Percentiles rank a stretch among this genome's conserved stretches.
Evolutionary conservation across 805 yeast species (phyloP).

Genomic region (Lipomyces sp.): DNA sequence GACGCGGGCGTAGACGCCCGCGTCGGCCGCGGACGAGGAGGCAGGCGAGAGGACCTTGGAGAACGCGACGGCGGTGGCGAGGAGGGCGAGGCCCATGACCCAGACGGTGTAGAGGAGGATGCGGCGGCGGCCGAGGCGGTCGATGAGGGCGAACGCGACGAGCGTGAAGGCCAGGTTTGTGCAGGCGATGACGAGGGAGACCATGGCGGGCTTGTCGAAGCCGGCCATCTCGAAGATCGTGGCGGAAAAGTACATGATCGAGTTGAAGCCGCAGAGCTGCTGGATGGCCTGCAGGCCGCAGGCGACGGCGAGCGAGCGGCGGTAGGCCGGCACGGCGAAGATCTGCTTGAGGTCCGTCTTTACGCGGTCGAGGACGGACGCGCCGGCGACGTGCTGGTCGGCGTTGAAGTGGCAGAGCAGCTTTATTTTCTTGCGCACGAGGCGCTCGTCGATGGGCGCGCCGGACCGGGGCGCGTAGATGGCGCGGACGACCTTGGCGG

Average conservation of each 20-base stretch:
- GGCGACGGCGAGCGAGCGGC: conserved; percentile 82
- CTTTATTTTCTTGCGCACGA: conserved; percentile 59
- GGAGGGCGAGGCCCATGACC: conserved; percentile 75
- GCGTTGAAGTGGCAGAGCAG: conserved; percentile 48
- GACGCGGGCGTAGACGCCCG: conserved; percentile 68
- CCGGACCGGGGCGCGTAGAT: conserved; percentile 44
- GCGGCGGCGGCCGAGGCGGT: conserved; percentile 80
- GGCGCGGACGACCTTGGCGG: conserved; percentile 59
- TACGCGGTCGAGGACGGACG: conserved; percentile 23
- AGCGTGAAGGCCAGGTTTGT: conserved; percentile 87
- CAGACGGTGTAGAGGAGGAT: conserved; percentile 77
- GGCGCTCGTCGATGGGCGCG: conserved; percentile 56
- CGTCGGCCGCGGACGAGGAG: conserved; percentile 43
- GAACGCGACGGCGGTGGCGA: conserved; percentile 85
- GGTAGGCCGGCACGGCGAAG: conserved; percentile 51
- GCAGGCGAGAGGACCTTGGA: conserved; percentile 68
- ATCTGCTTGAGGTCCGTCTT: conserved; percentile 36
- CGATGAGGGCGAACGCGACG: conserved; percentile 82
- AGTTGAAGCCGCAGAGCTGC: conserved; percentile 95
- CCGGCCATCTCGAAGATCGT: conserved; percentile 92
- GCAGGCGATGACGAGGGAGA: conserved; percentile 87
- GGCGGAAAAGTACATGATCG: conserved; percentile 90
- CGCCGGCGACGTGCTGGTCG: conserved; percentile 24
- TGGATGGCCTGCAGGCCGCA: conserved; percentile 95
- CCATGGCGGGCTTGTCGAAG: conserved; percentile 85